Percentiles rank a stretch among this genome's conserved stretches.
Evolutionary conservation across 805 yeast species (phyloP).

Genomic region (Candida ulmi): DNA sequence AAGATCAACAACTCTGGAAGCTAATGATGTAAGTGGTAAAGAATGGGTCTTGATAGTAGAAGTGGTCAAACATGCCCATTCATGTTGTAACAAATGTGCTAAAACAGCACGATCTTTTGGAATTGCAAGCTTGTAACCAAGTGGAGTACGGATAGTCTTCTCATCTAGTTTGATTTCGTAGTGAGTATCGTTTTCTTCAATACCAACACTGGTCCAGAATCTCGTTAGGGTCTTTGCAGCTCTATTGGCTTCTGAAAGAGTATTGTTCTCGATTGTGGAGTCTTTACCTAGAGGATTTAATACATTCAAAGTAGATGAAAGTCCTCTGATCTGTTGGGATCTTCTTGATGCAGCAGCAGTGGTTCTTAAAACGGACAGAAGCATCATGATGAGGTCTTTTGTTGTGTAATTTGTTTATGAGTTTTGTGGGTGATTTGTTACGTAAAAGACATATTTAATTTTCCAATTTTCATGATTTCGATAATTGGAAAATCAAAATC

Average conservation of each 20-base stretch:
- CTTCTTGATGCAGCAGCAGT: not conserved
- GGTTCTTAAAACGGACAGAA: constrained; percentile 1
- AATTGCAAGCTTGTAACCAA: constrained; percentile 63
- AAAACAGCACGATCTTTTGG: constrained; percentile 55
- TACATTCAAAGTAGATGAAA: not conserved
- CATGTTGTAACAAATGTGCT: constrained; percentile 76
- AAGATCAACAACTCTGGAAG: constrained; percentile 83
- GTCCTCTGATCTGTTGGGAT: not conserved
- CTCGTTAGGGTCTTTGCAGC: constrained; percentile 61
- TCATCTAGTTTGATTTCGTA: constrained; percentile 62
- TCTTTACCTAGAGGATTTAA: constrained; percentile 19
- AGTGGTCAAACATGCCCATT: constrained; percentile 75
- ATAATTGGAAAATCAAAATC: not conserved
- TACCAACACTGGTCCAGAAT: constrained; percentile 76
- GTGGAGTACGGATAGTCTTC: constrained; percentile 78
- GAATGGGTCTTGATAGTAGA: constrained; percentile 68
- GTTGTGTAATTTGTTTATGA: no score
- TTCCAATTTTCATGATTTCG: not conserved
- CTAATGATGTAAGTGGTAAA: constrained; percentile 82
- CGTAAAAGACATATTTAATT: not conserved
- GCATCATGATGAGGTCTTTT: no score
- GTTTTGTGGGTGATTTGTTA: constrained; percentile 4
- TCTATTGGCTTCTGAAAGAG: constrained; percentile 59
- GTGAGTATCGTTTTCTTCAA: constrained; percentile 26
- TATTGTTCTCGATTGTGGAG: constrained; percentile 44